Evolutionary conservation across 257 asterid genomes (phyloP).

Genomic region (Solanum chaucha): DNA sequence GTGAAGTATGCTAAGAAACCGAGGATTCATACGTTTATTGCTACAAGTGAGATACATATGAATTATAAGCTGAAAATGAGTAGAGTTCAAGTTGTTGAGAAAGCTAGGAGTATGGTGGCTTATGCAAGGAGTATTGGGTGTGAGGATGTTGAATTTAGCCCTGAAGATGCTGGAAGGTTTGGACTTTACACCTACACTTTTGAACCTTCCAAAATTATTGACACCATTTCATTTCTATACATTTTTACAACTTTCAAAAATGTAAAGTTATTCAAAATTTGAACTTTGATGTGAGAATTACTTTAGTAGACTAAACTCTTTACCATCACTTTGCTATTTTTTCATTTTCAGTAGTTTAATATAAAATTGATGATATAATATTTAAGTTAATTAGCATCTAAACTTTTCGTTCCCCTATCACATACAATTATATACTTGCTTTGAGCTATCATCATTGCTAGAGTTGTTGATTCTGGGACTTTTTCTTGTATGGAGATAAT

Average conservation of each 20-base stretch:
- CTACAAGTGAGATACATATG: conserved; percentile 96
- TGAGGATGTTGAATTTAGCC: conserved; percentile 89
- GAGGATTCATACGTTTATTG: conserved; percentile 90
- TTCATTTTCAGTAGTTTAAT: not conserved
- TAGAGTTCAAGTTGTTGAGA: conserved; percentile 63
- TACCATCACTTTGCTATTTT: not conserved
- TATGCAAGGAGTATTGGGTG: conserved; percentile 88
- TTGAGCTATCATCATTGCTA: not conserved
- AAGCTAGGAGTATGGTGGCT: conserved; percentile 83
- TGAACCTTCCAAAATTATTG: not conserved
- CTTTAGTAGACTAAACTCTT: not conserved
- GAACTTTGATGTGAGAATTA: not conserved
- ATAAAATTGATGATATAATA: not conserved
- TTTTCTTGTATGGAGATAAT: not conserved
- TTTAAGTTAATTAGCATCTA: not conserved
- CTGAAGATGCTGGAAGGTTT: conserved; percentile 98
- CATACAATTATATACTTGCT: not conserved
- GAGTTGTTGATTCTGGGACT: not conserved
- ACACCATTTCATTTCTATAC: not conserved
- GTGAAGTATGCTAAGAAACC: conserved; percentile 78
- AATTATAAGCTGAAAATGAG: conserved; percentile 75
- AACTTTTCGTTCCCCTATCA: not conserved
- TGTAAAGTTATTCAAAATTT: not conserved
- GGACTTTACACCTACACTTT: not conserved
- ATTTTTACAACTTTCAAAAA: not conserved